These are phyloP conservation scores for Lichina pygmaea DNA, from an alignment of 495 filamentous ascomycete species.

Conservation along the genomic window DNA sequence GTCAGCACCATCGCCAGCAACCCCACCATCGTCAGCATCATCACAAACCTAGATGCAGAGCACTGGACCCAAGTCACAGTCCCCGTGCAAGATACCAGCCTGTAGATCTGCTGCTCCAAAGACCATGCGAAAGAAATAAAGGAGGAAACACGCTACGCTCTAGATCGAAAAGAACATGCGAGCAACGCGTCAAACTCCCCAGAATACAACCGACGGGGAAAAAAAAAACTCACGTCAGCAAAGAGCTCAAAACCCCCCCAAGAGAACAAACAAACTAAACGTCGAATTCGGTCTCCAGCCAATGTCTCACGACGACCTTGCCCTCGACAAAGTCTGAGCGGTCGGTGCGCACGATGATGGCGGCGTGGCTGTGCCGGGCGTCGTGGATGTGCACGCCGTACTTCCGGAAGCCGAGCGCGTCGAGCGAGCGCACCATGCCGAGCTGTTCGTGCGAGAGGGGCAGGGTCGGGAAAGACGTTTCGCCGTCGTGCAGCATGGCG, in stretches of 20 bases:
- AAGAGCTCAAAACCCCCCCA: neutral
- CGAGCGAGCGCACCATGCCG: conserved; percentile 49
- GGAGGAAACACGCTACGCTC: no score
- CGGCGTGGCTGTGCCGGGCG: conserved; percentile 55
- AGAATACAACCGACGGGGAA: no score
- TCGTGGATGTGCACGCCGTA: conserved; percentile 74
- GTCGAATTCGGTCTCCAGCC: conserved; percentile 48
- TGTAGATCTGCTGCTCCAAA: no score
- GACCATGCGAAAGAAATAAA: no score
- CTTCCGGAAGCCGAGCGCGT: conserved; percentile 50
- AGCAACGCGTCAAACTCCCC: no score
- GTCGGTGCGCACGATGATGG: conserved; percentile 53
- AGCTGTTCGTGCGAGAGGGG: conserved; percentile 61
- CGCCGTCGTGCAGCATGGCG: conserved; percentile 2
- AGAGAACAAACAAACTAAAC: conserved; percentile 16
- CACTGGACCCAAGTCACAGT: no score
- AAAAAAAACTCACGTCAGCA: neutral
- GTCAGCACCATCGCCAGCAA: no score
- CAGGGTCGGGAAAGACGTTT: conserved; percentile 28
- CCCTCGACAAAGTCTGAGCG: conserved; percentile 46
- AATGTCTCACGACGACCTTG: conserved; percentile 53
- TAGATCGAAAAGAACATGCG: no score
- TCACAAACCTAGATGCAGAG: no score
- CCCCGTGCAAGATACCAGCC: no score
- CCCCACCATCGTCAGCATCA: no score